Conservation (phyloP, 805 yeast species). For the Yamadazyma paraphyllophila region DNA sequence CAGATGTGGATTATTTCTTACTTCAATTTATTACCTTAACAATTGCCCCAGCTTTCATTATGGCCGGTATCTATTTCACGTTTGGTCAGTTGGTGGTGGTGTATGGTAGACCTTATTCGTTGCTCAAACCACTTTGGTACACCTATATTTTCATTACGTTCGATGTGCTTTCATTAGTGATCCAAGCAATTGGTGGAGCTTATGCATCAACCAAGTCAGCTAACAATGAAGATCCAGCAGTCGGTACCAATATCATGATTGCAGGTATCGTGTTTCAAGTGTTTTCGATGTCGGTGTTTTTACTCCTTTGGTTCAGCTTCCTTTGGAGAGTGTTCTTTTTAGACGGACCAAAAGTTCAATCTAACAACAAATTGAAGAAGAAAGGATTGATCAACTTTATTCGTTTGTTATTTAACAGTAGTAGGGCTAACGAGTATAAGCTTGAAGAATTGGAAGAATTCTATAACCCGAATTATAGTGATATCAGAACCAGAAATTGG, state of each 20-base stretch:
- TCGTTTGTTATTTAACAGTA: conserved; percentile 24
- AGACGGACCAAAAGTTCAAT: conserved; percentile 8
- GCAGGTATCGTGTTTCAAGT: conserved; percentile 39
- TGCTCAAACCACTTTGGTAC: conserved; percentile 40
- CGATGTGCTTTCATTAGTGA: conserved; percentile 31
- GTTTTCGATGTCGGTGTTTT: conserved; percentile 33
- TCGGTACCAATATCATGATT: conserved; percentile 36
- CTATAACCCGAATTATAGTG: conserved; percentile 24
- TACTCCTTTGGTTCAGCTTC: conserved; percentile 32
- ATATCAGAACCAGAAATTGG: conserved; percentile 22
- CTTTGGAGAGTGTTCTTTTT: conserved; percentile 27
- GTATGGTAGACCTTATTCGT: conserved; percentile 34
- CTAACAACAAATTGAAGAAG: conserved; percentile 13
- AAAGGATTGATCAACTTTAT: conserved; percentile 21
- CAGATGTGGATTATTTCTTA: conserved; percentile 21
- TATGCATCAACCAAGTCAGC: conserved; percentile 24
- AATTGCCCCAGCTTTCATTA: conserved; percentile 38
- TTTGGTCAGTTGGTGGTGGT: conserved; percentile 37
- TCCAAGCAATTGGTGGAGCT: conserved; percentile 43
- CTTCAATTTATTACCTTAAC: conserved; percentile 33
- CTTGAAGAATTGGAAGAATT: conserved; percentile 22
- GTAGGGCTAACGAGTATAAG: conserved; percentile 19
- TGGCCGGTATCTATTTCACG: conserved; percentile 39
- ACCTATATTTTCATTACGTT: conserved; percentile 36
- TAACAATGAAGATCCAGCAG: conserved; percentile 17